phyloP scores from a whole-genome alignment of 192 early-diverging fungal species.

The Backusella luteola region DNA sequence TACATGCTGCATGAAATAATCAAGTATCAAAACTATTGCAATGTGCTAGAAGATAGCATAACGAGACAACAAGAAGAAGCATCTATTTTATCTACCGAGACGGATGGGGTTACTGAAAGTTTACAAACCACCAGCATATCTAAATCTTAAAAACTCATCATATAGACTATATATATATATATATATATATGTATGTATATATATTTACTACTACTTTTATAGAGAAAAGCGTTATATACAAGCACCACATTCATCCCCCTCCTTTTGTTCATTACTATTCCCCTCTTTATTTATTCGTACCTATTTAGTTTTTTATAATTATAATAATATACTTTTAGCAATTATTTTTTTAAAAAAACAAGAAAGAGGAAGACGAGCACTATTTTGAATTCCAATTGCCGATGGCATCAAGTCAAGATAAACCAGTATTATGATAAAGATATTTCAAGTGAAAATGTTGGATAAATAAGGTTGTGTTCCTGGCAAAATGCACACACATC shows the following conservation, averaged over 20 bases:
- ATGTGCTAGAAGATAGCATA: slow-evolving; percentile 59
- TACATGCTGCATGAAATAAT: slow-evolving; percentile 80
- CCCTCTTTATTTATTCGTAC: background rate
- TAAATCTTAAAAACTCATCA: background rate
- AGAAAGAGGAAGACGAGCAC: too few species aligned
- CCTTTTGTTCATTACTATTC: background rate
- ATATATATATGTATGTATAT: too few species aligned
- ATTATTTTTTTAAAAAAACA: background rate
- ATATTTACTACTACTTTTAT: background rate
- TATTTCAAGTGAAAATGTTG: too few species aligned
- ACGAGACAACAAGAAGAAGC: background rate
- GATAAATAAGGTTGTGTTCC: background rate
- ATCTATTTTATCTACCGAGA: background rate
- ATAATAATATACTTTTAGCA: background rate
- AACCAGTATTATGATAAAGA: too few species aligned
- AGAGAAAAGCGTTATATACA: background rate
- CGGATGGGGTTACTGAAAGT: background rate
- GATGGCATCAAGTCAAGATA: too few species aligned
- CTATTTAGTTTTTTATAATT: background rate
- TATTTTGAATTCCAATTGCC: too few species aligned
- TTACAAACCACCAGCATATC: background rate
- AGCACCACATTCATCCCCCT: background rate
- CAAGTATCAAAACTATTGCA: slow-evolving; percentile 81
- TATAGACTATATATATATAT: background rate
- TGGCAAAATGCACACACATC: background rate